phyloP scores from a whole-genome alignment of 495 filamentous ascomycete species.

The Trichoderma erinaceum region DNA sequence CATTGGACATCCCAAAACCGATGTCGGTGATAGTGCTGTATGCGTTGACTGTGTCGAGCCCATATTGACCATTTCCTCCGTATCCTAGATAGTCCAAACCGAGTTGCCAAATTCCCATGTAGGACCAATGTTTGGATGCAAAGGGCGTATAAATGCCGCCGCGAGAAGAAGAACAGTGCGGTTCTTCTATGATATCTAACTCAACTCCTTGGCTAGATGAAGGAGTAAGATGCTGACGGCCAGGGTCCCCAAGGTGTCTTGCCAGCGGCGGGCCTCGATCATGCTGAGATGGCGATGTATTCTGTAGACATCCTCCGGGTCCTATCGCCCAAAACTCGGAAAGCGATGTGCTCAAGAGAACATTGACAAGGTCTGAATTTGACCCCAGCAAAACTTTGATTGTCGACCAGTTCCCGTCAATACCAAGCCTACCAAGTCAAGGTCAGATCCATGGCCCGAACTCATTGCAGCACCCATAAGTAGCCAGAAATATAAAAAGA shows the following conservation, averaged over 20 bases:
- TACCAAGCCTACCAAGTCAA: constrained; percentile 29
- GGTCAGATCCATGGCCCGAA: neutral
- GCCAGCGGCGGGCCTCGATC: constrained; percentile 22
- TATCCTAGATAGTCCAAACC: constrained; percentile 48
- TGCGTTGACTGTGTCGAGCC: constrained; percentile 49
- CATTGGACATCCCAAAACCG: constrained; percentile 40
- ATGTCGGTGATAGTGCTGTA: constrained; percentile 35
- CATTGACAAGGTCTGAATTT: constrained; percentile 46
- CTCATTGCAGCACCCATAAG: neutral
- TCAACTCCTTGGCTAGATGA: neutral
- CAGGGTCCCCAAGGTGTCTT: neutral
- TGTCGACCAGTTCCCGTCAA: constrained; percentile 42
- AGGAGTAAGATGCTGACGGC: neutral
- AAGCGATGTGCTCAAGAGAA: constrained; percentile 47
- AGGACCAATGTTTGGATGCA: constrained; percentile 51
- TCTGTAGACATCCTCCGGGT: constrained; percentile 41
- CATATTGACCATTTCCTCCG: constrained; percentile 51
- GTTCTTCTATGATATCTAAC: constrained; percentile 27
- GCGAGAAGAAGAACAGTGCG: constrained; percentile 38
- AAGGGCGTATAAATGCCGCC: constrained; percentile 48
- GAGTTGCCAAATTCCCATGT: constrained; percentile 48
- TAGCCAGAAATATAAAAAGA: neutral
- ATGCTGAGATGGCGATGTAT: constrained; percentile 27
- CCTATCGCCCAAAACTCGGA: constrained; percentile 52
- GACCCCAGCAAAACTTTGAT: constrained; percentile 48